Evolutionary conservation across 257 asterid species (phyloP), one percentile per base, ranked within the genome.

Genomic region (Paraleonurus japonicus): DNA sequence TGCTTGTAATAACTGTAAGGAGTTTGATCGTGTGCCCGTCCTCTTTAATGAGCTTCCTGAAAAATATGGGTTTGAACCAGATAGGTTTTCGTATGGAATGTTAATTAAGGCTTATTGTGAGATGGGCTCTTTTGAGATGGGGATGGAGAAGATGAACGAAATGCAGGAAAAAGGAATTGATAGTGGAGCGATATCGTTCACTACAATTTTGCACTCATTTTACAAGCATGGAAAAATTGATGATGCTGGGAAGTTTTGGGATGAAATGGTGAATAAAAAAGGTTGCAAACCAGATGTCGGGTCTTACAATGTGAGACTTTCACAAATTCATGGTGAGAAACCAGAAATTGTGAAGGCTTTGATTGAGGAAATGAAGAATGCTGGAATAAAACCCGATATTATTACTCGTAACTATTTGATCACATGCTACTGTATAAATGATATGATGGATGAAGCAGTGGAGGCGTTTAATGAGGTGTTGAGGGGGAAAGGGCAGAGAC

Each of bases 161-260:
- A 86, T 87, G 92, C 85, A 82, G 78, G 85, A 78, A 74, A 87
- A 79, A 47, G 92, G 87, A 7, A 65, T 80, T 64, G 89, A 85
- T 71, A 72, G 83, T 24, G 81, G 79, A 0, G 64, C 76, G 0
- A 65, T 85, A 58, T 58, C 83, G 4, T 87, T 71, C 61, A 77
- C 91, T 16, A 86, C 92, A 3, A 67, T 93, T 28, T 51, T 90
- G 74, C 88, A 86, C 70, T 65, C 84, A 0, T 57, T 89, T 66
- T 90, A 89, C 80, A 81, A 80, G 83, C 78, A 80, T 24, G 90
- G 90, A 26, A 75, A 4, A 73, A 62, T 2, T 0, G 85, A 80
- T 2, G 96, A 90, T 70, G 98, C 92, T 0, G 88, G 83, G 47
- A 84, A 41, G 45, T 67, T 89, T 47, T 93, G 96, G 98, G 77